Conservation (phyloP, 2,329 filamentous ascomycete genomes). For the Ambrosiella cleistominuta region DNA sequence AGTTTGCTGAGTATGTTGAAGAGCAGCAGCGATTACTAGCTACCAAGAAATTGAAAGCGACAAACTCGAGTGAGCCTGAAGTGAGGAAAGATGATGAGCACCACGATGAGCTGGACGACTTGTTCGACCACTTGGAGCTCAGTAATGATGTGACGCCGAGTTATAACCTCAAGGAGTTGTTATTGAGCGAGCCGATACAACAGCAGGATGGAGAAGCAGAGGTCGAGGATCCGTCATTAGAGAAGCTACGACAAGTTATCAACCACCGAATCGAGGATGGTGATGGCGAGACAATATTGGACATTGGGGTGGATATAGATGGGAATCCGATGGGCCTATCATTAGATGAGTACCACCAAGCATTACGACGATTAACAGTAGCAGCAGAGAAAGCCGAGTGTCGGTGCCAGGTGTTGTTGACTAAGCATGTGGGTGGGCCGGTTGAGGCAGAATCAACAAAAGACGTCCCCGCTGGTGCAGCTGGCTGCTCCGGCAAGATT, state of each 20-base stretch:
- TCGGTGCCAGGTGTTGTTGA: constrained; percentile 67
- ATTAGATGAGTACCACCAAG: constrained; percentile 56
- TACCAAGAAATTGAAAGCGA: constrained; percentile 26
- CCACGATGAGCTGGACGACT: constrained; percentile 75
- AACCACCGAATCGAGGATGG: constrained; percentile 60
- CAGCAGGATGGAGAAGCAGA: not conserved
- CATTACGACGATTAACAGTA: constrained; percentile 45
- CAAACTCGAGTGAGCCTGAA: not conserved
- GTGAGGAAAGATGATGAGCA: constrained; percentile 24
- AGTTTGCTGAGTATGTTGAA: constrained; percentile 96
- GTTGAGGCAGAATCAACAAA: constrained; percentile 54
- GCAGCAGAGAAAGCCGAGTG: constrained; percentile 50
- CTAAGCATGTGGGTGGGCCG: constrained; percentile 72
- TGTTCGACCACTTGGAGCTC: constrained; percentile 66
- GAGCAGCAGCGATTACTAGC: constrained; percentile 62
- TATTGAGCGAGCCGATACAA: constrained; percentile 32
- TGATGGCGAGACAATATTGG: constrained; percentile 77
- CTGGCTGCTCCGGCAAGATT: constrained; percentile 67
- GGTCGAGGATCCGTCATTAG: constrained; percentile 37
- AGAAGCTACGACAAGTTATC: constrained; percentile 48
- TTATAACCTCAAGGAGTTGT: constrained; percentile 51
- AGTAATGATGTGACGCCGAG: constrained; percentile 49
- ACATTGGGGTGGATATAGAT: constrained; percentile 79
- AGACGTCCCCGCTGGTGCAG: constrained; percentile 25
- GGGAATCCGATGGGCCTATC: constrained; percentile 69